These are phyloP conservation scores for Kondoa subrosea DNA, from an alignment of 768 basidiomycete genomes.

Conservation along the genomic window DNA sequence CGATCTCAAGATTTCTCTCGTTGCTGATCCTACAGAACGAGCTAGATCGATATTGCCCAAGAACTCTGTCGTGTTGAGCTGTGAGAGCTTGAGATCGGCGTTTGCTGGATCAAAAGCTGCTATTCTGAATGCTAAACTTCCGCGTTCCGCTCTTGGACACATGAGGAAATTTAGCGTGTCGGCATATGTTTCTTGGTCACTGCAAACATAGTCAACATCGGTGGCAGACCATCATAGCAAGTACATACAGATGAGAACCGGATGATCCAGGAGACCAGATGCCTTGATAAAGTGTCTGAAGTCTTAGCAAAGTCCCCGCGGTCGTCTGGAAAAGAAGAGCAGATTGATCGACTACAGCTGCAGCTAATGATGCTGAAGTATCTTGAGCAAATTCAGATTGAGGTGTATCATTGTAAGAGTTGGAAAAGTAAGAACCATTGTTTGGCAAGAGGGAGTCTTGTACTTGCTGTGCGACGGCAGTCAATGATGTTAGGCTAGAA, in stretches of 20 bases:
- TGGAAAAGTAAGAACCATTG: background rate
- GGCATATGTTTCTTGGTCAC: background rate
- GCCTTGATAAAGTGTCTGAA: background rate
- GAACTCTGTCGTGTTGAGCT: background rate
- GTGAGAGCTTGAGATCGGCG: background rate
- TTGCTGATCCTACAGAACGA: background rate
- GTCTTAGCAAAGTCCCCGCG: background rate
- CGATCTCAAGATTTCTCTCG: background rate
- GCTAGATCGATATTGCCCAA: background rate
- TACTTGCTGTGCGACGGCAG: background rate
- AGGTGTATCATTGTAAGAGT: background rate
- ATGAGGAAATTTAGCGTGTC: background rate
- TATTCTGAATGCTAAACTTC: background rate
- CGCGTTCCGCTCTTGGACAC: background rate
- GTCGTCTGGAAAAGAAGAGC: background rate
- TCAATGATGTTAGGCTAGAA: background rate
- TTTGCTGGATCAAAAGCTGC: background rate
- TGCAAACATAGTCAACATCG: background rate
- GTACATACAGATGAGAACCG: background rate
- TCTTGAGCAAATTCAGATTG: background rate
- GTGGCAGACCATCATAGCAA: background rate
- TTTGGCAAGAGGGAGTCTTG: background rate
- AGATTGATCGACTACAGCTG: background rate
- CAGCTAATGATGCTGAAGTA: background rate
- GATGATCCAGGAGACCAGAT: background rate